Evolutionary conservation across 495 filamentous ascomycete genomes (phyloP).

Genomic region (Penicillium odoratum): DNA sequence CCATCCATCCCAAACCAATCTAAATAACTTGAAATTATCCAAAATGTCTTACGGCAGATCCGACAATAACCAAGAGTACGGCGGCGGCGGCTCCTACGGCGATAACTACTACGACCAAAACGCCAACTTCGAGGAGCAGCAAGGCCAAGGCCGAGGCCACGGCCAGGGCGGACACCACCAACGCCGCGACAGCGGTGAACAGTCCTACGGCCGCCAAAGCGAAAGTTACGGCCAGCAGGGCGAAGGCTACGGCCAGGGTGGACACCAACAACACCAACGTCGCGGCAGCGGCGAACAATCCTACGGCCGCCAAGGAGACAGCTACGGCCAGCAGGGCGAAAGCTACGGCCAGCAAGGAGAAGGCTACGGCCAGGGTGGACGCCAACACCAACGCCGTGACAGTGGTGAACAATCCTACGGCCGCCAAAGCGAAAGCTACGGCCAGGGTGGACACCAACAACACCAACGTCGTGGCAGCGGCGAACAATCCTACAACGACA

Average conservation of each 20-base stretch:
- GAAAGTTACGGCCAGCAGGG: conserved; percentile 5
- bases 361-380: neutral
- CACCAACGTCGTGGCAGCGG: conserved; percentile 6
- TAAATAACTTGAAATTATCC: neutral
- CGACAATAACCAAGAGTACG: conserved; percentile 1
- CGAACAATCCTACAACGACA: conserved; percentile 9
- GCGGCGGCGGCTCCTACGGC: conserved; percentile 13
- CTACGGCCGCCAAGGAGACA: neutral
- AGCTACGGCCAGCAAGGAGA: neutral
- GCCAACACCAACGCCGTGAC: too few relatives aligned
- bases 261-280: conserved; percentile 13
- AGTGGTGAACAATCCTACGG: neutral
- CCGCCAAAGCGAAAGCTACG: neutral
- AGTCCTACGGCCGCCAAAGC: conserved; percentile 6
- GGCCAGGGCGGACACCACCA: neutral
- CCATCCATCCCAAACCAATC: neutral
- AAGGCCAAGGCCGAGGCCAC: neutral
- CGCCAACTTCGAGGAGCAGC: conserved; percentile 14
- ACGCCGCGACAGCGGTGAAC: conserved; percentile 8
- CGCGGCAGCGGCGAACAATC: conserved; percentile 22
- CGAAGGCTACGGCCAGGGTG: conserved; percentile 10
- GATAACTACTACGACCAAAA: conserved; percentile 21
- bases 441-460: conserved; percentile 1
- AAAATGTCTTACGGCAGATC: conserved; percentile 13
- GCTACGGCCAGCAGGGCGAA: too few relatives aligned